Evolutionary conservation across 495 filamentous ascomycete genomes (phyloP).

Genomic region (Neurospora sp.): DNA sequence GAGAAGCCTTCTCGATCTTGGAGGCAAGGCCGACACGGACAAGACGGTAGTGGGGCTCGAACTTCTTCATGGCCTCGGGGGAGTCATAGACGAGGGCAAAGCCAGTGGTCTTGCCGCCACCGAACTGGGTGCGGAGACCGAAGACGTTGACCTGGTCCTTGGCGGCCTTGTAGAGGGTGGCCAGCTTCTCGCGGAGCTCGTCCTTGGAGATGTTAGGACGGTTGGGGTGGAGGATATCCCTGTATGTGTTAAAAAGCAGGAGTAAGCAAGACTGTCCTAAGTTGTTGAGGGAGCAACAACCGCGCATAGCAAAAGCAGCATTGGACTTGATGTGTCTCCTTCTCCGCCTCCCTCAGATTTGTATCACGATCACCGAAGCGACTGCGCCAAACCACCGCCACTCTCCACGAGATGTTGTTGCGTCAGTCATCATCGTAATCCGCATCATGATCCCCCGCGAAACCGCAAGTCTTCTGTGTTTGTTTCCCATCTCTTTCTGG

Average conservation of each 20-base stretch:
- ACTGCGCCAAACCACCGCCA: neutral
- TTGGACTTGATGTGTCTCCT: neutral
- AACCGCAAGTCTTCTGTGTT: neutral
- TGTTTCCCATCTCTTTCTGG: neutral
- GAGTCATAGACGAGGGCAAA: slow-evolving; percentile 99
- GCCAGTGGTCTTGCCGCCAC: slow-evolving; percentile 98
- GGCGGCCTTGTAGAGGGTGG: slow-evolving; percentile 90
- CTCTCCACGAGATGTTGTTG: neutral
- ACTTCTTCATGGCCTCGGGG: slow-evolving; percentile 96
- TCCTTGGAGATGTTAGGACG: slow-evolving; percentile 98
- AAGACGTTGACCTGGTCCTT: slow-evolving; percentile 97
- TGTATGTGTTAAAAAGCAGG: slow-evolving; percentile 26
- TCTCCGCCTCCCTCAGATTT: neutral
- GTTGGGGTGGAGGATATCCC: slow-evolving; percentile 98
- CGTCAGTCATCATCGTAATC: neutral
- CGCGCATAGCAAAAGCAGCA: neutral
- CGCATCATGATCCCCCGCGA: neutral
- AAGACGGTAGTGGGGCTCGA: slow-evolving; percentile 96
- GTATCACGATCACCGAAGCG: neutral
- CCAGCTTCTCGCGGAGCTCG: slow-evolving; percentile 89
- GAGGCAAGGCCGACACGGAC: slow-evolving; percentile 79
- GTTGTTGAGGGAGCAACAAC: neutral
- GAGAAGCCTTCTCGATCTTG: slow-evolving; percentile 92
- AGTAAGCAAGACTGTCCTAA: slow-evolving; percentile 4
- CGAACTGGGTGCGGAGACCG: slow-evolving; percentile 96